Percentiles rank a stretch among this genome's conserved stretches.
Evolutionary conservation across 371 early-diverging fungal species (phyloP).

Genomic region (Mucor plumbeus): DNA sequence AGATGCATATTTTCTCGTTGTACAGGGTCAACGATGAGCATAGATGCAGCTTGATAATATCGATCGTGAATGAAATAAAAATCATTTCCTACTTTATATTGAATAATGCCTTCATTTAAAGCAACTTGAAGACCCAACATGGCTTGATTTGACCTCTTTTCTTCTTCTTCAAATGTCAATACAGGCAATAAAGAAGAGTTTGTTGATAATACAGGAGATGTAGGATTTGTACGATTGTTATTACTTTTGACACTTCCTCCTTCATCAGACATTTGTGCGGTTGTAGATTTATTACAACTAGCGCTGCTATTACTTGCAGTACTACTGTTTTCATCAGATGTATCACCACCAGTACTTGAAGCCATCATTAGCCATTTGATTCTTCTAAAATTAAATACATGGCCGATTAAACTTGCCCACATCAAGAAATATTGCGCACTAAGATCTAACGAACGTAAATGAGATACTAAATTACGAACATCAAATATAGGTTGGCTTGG

Average conservation of each 20-base stretch:
- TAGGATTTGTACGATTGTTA: neutral
- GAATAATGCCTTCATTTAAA: constrained; percentile 47
- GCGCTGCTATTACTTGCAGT: neutral
- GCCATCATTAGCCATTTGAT: constrained; percentile 48
- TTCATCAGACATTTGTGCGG: neutral
- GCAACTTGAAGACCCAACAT: constrained; percentile 45
- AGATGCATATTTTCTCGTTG: constrained; percentile 44
- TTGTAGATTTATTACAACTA: neutral
- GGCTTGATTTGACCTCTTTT: constrained; percentile 25
- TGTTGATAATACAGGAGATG: neutral
- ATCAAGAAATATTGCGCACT: constrained; percentile 39
- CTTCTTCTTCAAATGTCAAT: constrained; percentile 14
- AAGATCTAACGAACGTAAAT: constrained; percentile 40
- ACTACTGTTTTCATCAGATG: constrained; percentile 14
- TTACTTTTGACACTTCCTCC: neutral
- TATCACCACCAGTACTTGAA: constrained; percentile 4
- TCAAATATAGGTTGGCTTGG: constrained; percentile 28
- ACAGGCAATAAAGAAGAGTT: neutral
- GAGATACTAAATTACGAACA: constrained; percentile 41
- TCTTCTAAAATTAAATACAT: constrained; percentile 41
- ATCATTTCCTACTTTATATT: constrained; percentile 39
- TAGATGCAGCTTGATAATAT: constrained; percentile 47
- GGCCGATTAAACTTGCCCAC: constrained; percentile 54
- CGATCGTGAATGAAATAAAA: constrained; percentile 52
- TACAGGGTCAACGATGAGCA: constrained; percentile 30